Conservation (phyloP, 78 protist genomes). For the Dictyostelium citrinum region DNA sequence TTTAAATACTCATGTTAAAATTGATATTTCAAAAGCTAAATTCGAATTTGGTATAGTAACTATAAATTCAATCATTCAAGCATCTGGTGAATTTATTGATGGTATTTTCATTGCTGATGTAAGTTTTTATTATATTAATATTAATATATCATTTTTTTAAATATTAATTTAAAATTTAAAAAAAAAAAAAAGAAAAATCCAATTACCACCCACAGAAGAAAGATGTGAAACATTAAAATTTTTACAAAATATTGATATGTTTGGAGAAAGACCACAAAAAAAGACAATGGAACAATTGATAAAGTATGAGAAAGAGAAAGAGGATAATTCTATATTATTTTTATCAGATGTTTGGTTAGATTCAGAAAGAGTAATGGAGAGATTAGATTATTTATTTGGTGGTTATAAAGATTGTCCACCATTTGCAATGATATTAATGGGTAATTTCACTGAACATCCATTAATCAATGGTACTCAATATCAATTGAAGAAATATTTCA, state of each 20-base stretch:
- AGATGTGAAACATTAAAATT: constrained; percentile 8
- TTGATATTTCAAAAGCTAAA: constrained; percentile 31
- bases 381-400: constrained; percentile 27
- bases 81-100: constrained; percentile 39
- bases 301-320: constrained; percentile 17
- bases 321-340: constrained; percentile 40
- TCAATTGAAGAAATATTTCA: constrained; percentile 21
- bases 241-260: constrained; percentile 27
- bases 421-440: constrained; percentile 75
- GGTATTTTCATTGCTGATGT: constrained; percentile 39
- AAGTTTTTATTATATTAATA: background rate
- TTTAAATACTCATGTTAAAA: constrained; percentile 30
- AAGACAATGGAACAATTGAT: background rate
- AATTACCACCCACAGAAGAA: constrained; percentile 25
- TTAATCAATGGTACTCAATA: constrained; percentile 23
- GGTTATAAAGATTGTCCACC: constrained; percentile 33
- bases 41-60: constrained; percentile 30
- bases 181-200: background rate
- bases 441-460: constrained; percentile 73
- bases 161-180: no score
- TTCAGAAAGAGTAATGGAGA: constrained; percentile 12
- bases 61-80: constrained; percentile 43
- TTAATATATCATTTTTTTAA: background rate
- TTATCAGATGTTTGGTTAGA: constrained; percentile 85
- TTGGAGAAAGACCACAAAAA: constrained; percentile 30